Base-by-base conservation (phyloP, 352 stramenopile genomes). In the Halophytophthora polymorphica region DNA sequence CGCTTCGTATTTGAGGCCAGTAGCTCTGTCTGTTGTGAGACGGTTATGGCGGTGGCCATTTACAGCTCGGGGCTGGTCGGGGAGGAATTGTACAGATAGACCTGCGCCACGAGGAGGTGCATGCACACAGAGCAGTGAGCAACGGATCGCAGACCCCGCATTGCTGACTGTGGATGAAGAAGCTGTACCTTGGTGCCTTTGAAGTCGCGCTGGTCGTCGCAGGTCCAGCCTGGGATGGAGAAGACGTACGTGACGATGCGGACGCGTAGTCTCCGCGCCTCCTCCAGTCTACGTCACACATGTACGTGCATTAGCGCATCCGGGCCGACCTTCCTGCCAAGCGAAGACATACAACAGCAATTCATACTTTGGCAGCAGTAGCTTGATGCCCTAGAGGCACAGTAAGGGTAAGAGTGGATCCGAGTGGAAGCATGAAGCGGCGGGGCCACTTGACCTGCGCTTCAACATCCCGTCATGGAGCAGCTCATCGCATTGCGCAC, bases 201-300 rank as follows among this genome's bases (percentile, higher is more conserved):
- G 69, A 77, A 93, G 57, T 79, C 71, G 31, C 77, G 76, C 36
- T 75, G 64, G 37, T 73, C 72, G 40, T 70, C 53, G 12, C 50
- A 61, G 45, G 64, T 69, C 83, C 83, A 93, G 5, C 77, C 77
- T 50, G 83, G 83, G 37, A 93, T 70, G 1, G 80, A 86, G 45
- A 93, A 93, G 25, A 93, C 77, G 52, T 93, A 91, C 39, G 83
- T 89, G 33, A 87, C 79, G 39, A 93, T 89, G 34, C 79, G 78
- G 17, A 93, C 66, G 19, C 71, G 64, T 6, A 72, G 64, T 22
- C 50, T 49, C 11, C 71, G 68, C 3, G 83, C 77, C 70, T 89
- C 79, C 61, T 89, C 75, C 14, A 93, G 60, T 42, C 82, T 92
- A 56, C 4, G n/a, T 12, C 15, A 65, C 1, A 3, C 13, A 37